phyloP scores from a whole-genome alignment of 192 early-diverging fungal species.

The Funneliformis mosseae region DNA sequence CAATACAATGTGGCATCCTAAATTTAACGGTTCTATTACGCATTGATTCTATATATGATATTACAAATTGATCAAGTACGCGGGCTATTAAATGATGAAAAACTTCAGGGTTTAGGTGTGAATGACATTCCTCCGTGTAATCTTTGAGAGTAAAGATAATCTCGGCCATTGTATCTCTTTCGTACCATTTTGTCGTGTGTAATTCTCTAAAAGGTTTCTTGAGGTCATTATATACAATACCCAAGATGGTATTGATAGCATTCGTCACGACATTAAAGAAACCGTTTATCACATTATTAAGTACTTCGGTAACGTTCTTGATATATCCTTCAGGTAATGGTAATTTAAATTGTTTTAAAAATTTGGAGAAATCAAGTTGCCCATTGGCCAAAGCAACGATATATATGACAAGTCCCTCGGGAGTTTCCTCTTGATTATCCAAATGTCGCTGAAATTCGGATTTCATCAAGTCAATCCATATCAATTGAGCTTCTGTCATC shows the following conservation, averaged over 20 bases:
- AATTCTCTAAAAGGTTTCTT: constrained; percentile 71
- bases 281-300: constrained; percentile 79
- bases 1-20: constrained; percentile 64
- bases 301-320: constrained; percentile 57
- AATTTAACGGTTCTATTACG: constrained; percentile 75
- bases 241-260: constrained; percentile 71
- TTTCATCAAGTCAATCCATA: constrained; percentile 80
- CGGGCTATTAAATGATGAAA: constrained; percentile 85
- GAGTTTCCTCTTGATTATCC: constrained; percentile 68
- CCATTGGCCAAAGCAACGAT: constrained; percentile 97
- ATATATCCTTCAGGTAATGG: constrained; percentile 57
- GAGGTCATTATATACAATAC: constrained; percentile 86
- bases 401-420: constrained; percentile 89
- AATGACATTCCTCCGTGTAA: constrained; percentile 85
- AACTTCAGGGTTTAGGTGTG: constrained; percentile 84
- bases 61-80: constrained; percentile 80
- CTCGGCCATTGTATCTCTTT: constrained; percentile 78
- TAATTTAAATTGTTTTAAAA: constrained; percentile 57
- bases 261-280: constrained; percentile 87
- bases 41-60: constrained; percentile 85
- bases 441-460: constrained; percentile 79
- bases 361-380: constrained; percentile 85
- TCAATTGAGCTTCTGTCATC: constrained; percentile 80
- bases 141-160: constrained; percentile 91
- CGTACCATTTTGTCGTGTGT: constrained; percentile 87